Conservation (phyloP, 2,329 filamentous ascomycete genomes). For the Juglanconis juglandina region DNA sequence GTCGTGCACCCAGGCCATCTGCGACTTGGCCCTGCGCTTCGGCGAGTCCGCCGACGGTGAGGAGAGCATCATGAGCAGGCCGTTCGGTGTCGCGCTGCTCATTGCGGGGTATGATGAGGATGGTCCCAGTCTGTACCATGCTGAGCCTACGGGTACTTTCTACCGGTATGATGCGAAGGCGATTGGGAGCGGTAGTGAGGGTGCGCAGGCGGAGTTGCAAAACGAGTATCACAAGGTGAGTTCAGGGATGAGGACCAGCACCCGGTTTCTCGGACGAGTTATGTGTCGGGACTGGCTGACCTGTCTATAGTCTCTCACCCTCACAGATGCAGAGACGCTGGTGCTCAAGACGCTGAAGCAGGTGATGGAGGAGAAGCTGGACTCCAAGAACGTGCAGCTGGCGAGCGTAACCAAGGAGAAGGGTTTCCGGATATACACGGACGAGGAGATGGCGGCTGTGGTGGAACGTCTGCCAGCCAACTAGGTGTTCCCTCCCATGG, state of each 20-base stretch:
- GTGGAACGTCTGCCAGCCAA: slow-evolving; percentile 77
- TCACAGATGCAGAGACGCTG: slow-evolving; percentile 88
- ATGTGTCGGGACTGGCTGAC: no score
- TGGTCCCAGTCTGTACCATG: slow-evolving; percentile 94
- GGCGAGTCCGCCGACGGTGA: slow-evolving; percentile 96
- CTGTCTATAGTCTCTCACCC: slow-evolving; percentile 68
- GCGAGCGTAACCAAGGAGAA: slow-evolving; percentile 97
- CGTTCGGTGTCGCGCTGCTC: slow-evolving; percentile 92
- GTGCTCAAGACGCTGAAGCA: slow-evolving; percentile 98
- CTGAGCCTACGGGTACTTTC: slow-evolving; percentile 95
- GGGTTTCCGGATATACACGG: slow-evolving; percentile 97
- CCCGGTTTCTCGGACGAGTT: no score
- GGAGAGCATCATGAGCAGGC: slow-evolving; percentile 97
- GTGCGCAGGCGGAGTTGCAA: slow-evolving; percentile 94
- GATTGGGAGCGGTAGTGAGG: slow-evolving; percentile 95
- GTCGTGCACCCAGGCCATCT: slow-evolving; percentile 98
- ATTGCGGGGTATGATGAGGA: slow-evolving; percentile 98
- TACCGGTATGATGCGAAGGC: slow-evolving; percentile 99
- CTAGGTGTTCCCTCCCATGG: slow-evolving; percentile 31
- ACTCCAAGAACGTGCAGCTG: slow-evolving; percentile 97
- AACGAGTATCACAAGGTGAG: slow-evolving; percentile 92
- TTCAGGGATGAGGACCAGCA: background rate
- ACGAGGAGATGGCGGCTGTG: slow-evolving; percentile 93
- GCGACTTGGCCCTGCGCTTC: slow-evolving; percentile 91
- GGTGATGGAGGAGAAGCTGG: slow-evolving; percentile 99